Percentiles rank a stretch among this genome's conserved stretches.
Conservation (phyloP, 2,329 filamentous ascomycete genomes). For the Fusarium vanettenii region DNA sequence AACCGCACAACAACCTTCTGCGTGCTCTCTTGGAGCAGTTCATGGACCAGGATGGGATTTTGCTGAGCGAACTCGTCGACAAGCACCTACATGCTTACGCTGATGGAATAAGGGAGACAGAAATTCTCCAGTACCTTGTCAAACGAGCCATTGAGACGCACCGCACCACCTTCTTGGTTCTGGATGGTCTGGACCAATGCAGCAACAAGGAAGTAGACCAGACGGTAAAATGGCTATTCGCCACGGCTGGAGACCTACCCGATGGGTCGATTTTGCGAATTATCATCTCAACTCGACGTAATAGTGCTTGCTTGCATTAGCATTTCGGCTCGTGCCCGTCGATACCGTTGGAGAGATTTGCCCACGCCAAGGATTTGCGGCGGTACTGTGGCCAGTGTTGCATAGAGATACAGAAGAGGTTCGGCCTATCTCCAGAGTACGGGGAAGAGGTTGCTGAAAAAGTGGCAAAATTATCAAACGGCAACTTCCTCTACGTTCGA, state of each 20-base stretch:
- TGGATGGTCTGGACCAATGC: constrained; percentile 26
- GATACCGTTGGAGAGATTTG: constrained; percentile 14
- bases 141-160: background rate
- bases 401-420: background rate
- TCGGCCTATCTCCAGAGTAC: background rate
- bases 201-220: background rate
- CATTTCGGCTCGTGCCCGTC: constrained; percentile 1
- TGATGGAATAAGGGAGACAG: constrained; percentile 1
- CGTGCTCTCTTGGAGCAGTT: constrained; percentile 13
- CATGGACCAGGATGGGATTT: background rate
- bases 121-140: background rate
- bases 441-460: background rate
- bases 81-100: background rate
- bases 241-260: background rate
- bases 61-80: background rate
- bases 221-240: constrained; percentile 7
- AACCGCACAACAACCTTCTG: constrained; percentile 5
- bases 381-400: constrained; percentile 1
- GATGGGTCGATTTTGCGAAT: background rate
- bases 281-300: constrained; percentile 16
- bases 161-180: constrained; percentile 4
- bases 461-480: constrained; percentile 2
- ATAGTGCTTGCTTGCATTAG: background rate
- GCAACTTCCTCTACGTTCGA: constrained; percentile 24
- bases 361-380: constrained; percentile 10